These are phyloP conservation scores for Corylus avellana DNA, from an alignment of 306 rosid genomes.

Conservation along the genomic window DNA sequence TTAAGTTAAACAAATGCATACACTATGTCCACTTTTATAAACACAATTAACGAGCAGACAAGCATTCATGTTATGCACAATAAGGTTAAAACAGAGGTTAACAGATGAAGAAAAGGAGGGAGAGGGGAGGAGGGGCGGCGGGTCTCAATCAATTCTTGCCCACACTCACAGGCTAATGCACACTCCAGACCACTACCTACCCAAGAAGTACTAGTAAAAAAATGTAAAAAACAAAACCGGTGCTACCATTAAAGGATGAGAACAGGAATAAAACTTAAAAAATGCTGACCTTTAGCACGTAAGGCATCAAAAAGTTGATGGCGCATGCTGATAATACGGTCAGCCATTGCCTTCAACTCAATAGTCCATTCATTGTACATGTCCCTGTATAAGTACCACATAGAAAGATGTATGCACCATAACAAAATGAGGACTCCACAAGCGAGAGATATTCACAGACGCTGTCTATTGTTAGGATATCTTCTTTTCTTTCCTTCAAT, in stretches of 20 bases:
- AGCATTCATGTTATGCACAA: background rate
- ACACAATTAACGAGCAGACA: background rate
- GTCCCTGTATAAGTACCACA: constrained; percentile 44
- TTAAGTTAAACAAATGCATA: background rate
- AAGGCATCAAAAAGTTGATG: constrained; percentile 88
- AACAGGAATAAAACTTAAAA: background rate
- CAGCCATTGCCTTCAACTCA: constrained; percentile 99
- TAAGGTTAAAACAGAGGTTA: background rate
- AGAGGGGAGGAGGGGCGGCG: background rate
- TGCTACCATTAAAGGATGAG: background rate
- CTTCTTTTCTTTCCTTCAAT: background rate
- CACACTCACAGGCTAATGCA: background rate
- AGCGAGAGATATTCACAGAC: constrained; percentile 10
- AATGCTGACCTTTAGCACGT: constrained; percentile 63
- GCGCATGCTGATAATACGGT: constrained; percentile 94
- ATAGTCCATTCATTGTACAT: constrained; percentile 87
- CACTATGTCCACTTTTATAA: background rate
- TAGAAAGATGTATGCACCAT: background rate
- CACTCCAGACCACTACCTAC: constrained; percentile 11
- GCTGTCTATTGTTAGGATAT: constrained; percentile 1
- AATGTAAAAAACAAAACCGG: background rate
- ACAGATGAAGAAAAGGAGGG: background rate
- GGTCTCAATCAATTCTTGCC: background rate
- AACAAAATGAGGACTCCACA: background rate
- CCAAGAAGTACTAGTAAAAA: background rate